Base-by-base conservation (phyloP, 2,329 filamentous ascomycete species). In the Microdochium bolleyi region DNA sequence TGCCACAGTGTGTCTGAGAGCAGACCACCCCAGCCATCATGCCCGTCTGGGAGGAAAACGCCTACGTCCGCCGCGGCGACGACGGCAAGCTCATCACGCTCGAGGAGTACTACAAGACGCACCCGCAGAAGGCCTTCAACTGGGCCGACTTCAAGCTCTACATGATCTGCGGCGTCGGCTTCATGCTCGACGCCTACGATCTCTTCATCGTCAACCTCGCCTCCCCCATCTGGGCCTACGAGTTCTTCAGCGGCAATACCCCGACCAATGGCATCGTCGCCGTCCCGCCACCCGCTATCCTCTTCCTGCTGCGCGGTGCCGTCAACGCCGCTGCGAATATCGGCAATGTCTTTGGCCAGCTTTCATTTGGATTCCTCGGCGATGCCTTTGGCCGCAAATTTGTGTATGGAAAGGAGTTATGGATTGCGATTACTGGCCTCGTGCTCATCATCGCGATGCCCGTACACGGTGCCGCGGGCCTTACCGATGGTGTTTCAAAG, bases 321-420 rank as follows among this genome's bases (percentile, higher is more conserved):
- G 80, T 87, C 69, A 86, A 86, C 61, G 80, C 83, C 44, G 75
- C 82, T 4, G 85, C 83, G 5, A 83, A 79, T 9, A 77, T 76
- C 49, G 84, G 84, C 44, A 84, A 82, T 5, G 80, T 87, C 49
- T 70, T 87, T 50, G 83, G 83, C 30, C 83, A 87, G 62, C 63
- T 85, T 32, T 73, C 74, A 21, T 87, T 87, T 61, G 83, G 83
- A 55, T 79, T 72, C 64, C 67, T 85, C n/a, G 83, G 82, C 24
- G 84, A 87, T 66, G 66, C 76, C 1, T 70, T 85, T 27, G 84
- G 84, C 50, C 77, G 83, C 44, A 82, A 84, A 67, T 78, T 75
- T 59, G 85, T 87, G 78, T 87, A 87, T 62, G 83, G 83, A 24
- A 70, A 82, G n/a, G 80, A 84, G 59, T 64, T 84, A 54, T 48